Evolutionary conservation across 768 basidiomycete species (phyloP).

Genomic region (Serendipita vermifera): DNA sequence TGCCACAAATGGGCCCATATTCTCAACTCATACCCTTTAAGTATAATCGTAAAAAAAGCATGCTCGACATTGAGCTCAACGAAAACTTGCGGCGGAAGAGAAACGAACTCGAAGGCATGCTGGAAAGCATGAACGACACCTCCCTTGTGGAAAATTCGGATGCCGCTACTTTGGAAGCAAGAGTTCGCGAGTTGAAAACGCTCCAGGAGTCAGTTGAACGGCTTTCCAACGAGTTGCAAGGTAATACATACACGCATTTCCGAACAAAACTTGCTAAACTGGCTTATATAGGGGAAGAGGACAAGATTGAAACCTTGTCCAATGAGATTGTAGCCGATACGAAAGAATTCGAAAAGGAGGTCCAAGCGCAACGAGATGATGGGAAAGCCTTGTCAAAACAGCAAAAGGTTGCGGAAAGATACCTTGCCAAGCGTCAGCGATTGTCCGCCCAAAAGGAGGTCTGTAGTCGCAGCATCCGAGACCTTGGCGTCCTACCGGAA

Average conservation of each 20-base stretch:
- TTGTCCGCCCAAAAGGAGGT: constrained; percentile 77
- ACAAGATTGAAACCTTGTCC: not conserved
- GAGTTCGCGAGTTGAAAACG: constrained; percentile 52
- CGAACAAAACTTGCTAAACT: not conserved
- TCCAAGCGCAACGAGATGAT: constrained; percentile 82
- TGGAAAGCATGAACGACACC: constrained; percentile 59
- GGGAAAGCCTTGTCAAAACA: constrained; percentile 74
- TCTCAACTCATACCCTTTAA: constrained; percentile 22
- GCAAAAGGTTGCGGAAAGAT: constrained; percentile 92
- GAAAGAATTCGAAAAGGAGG: constrained; percentile 53
- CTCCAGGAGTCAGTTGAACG: constrained; percentile 55
- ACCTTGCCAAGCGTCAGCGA: constrained; percentile 84
- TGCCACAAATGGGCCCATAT: not conserved
- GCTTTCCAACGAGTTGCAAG: constrained; percentile 49
- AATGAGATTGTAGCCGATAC: not conserved
- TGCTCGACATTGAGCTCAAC: constrained; percentile 83
- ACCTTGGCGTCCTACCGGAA: constrained; percentile 90
- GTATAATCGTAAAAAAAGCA: constrained; percentile 64
- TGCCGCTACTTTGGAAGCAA: constrained; percentile 43
- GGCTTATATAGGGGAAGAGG: not conserved
- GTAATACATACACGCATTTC: constrained; percentile 23
- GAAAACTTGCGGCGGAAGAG: constrained; percentile 71
- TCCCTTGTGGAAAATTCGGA: constrained; percentile 23
- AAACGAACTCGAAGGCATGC: constrained; percentile 61
- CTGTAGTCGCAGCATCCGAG: constrained; percentile 88